These are phyloP conservation scores for Sporothrix variecibatus DNA, from an alignment of 2,329 filamentous ascomycete genomes.

Conservation along the genomic window DNA sequence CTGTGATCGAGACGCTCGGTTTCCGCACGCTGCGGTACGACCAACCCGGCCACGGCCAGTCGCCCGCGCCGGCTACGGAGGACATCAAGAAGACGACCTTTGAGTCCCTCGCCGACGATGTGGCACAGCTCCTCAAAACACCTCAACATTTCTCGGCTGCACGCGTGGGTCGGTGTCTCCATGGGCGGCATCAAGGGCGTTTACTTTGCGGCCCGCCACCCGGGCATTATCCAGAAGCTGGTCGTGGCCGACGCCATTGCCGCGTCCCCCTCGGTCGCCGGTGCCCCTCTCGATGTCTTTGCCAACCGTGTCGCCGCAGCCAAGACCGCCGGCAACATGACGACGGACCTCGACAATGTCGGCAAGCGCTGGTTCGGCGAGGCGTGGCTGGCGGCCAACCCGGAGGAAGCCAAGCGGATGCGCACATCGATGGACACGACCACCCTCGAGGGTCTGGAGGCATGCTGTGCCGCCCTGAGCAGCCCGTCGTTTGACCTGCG, in stretches of 20 bases:
- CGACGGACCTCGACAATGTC: slow-evolving; percentile 38
- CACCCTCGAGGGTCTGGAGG: slow-evolving; percentile 45
- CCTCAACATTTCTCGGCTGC: slow-evolving; percentile 38
- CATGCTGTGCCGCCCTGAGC: slow-evolving; percentile 44
- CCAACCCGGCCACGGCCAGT: slow-evolving; percentile 47
- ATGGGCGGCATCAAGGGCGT: slow-evolving; percentile 48
- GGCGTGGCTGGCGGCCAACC: slow-evolving; percentile 41
- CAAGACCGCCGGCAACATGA: slow-evolving; percentile 39
- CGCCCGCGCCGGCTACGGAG: slow-evolving; percentile 36
- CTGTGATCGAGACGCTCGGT: slow-evolving; percentile 39
- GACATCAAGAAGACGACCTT: slow-evolving; percentile 43
- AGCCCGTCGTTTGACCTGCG: slow-evolving; percentile 44
- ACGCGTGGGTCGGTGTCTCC: slow-evolving; percentile 49
- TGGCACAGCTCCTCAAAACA: slow-evolving; percentile 40
- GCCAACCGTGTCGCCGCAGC: slow-evolving; percentile 40
- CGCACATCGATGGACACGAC: slow-evolving; percentile 42
- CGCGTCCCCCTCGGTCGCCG: slow-evolving; percentile 42
- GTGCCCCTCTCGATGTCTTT: slow-evolving; percentile 41
- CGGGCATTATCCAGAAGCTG: slow-evolving; percentile 42
- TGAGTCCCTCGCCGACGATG: slow-evolving; percentile 32
- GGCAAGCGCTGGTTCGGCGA: slow-evolving; percentile 47
- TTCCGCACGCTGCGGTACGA: slow-evolving; percentile 48
- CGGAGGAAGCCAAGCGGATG: slow-evolving; percentile 42
- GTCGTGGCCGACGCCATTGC: slow-evolving; percentile 46
- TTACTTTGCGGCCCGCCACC: slow-evolving; percentile 44